Base-by-base conservation (phyloP, 441 rosid genomes). In the Pelargonium citronellum region DNA sequence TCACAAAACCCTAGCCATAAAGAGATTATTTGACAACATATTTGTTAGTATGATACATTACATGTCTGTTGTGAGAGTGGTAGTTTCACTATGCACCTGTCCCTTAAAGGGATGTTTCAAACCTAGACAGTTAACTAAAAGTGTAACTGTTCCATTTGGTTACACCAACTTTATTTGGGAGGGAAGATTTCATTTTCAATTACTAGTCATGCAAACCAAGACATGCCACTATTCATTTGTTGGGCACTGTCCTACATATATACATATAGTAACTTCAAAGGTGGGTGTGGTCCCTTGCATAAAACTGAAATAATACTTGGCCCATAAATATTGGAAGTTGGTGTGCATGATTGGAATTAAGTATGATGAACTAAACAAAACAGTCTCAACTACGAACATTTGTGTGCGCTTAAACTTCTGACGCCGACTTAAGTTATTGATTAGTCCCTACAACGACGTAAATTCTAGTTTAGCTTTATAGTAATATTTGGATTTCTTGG, bases 221-320 rank as follows among this genome's bases (percentile, higher is more conserved):
- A n/a, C 57, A 51, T 51, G 15, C 57, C 57, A 51, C 57, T 5
- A 51, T 16, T 51, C 57, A 51, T 51, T 51, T 51, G 57, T 51
- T 51, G 57, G 15, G 15, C n/a, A 1, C 15, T 51, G 57, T 51
- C 16, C 17, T 16, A 51, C 27, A 24, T 24, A 24, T 24, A 24
- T 24, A 51, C 15, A 4, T n/a, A 51, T 51, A 51, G 57, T 51
- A 12, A 51, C 57, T 5, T 6, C 15, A 12, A 1, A 11, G 15
- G 57, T 24, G 27, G 27, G 27, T 24, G 57, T 51, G 57, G 57
- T 51, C 57, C 57, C 57, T 51, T 51, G 13, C 57, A 13, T 51
- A 10, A 51, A 51, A 13, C 13, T 16, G 15, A 51, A 5, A 43
- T 43, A 43, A 43, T 43, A 7, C 47, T 11, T 43, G 9, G 10